Conservation (phyloP, 2,329 filamentous ascomycete genomes). For the Lecanosticta acicola region DNA sequence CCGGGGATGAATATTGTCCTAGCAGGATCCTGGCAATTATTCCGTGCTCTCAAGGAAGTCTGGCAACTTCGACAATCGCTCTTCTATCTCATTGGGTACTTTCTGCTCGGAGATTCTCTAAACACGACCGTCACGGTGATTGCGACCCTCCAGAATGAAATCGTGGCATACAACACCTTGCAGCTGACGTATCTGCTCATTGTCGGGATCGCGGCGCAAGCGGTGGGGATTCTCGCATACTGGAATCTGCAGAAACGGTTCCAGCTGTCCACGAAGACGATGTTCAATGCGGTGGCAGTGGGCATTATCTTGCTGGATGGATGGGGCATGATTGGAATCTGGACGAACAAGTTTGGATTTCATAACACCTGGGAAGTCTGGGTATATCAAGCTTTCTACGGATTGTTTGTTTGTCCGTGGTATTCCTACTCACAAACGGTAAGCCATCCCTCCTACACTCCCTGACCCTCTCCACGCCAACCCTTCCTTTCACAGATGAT, state of each 20-base stretch:
- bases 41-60: conserved; percentile 53
- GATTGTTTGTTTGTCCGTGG: conserved; percentile 63
- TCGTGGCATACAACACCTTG: conserved; percentile 60
- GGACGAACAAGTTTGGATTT: conserved; percentile 44
- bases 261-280: conserved; percentile 57
- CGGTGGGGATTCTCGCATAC: conserved; percentile 56
- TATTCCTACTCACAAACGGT: conserved; percentile 63
- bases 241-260: conserved; percentile 55
- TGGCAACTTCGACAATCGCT: conserved; percentile 61
- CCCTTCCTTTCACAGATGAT: conserved; percentile 47
- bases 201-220: conserved; percentile 60
- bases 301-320: conserved; percentile 56
- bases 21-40: conserved; percentile 58
- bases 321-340: conserved; percentile 57
- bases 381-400: conserved; percentile 47
- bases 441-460: conserved; percentile 3
- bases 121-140: conserved; percentile 68
- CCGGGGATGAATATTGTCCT: conserved; percentile 49
- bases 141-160: conserved; percentile 57
- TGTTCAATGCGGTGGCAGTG: conserved; percentile 61
- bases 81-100: conserved; percentile 61
- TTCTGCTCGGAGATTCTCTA: conserved; percentile 62
- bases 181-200: conserved; percentile 61
- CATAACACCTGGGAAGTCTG: conserved; percentile 21
- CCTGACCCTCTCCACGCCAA: neutral